Evolutionary conservation across 1,139 yeast species (phyloP).

Genomic region (Geotrichum bryndzae): DNA sequence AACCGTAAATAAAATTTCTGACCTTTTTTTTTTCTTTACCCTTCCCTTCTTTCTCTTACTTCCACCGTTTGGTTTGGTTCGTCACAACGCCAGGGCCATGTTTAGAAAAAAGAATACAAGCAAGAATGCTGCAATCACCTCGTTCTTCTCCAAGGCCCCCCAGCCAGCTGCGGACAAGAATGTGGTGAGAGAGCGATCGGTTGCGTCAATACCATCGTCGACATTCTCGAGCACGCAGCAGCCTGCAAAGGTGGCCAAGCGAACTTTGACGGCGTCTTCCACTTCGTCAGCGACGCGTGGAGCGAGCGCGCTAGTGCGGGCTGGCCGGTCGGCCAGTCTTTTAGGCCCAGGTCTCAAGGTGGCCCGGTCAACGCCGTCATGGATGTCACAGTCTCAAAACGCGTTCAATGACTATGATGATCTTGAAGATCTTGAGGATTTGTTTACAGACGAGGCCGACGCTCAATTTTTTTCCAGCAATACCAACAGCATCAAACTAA

Average conservation of each 20-base stretch:
- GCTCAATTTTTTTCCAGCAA: neutral
- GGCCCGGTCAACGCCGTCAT: neutral
- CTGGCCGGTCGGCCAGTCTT: neutral
- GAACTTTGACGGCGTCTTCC: neutral
- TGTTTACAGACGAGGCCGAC: conserved; percentile 9
- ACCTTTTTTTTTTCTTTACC: too few relatives aligned
- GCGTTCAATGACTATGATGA: conserved; percentile 12
- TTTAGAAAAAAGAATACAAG: neutral
- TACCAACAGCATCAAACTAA: neutral
- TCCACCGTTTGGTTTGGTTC: neutral
- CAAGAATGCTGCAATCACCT: neutral
- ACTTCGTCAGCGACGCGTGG: neutral
- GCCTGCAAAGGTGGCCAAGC: neutral
- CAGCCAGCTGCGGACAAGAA: neutral
- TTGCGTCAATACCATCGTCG: neutral
- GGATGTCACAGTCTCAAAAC: conserved; percentile 8
- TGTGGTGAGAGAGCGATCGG: neutral
- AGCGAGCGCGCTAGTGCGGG: neutral
- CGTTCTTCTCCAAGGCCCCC: neutral
- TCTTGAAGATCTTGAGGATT: conserved; percentile 3
- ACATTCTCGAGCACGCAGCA: neutral
- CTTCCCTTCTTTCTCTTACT: neutral
- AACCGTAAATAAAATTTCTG: neutral
- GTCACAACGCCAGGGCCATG: neutral
- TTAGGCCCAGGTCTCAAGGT: neutral